Base-by-base conservation (phyloP, 208 protist species). In the Wallacemonas sp. region DNA sequence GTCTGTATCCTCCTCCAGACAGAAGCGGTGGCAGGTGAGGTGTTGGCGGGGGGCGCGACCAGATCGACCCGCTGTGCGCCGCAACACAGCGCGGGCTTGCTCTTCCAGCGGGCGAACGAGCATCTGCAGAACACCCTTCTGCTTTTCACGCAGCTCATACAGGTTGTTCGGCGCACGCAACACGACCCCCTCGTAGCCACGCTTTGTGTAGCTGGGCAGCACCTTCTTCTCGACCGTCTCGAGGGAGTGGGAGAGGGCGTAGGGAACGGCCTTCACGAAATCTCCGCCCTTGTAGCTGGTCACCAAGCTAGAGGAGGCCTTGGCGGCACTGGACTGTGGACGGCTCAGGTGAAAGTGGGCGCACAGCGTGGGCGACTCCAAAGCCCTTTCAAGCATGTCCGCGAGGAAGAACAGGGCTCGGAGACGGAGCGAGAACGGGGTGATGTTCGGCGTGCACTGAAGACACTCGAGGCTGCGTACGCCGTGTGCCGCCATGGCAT, bases 151-250 rank as follows among this genome's bases (percentile, higher is more conserved):
- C 48, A 92, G 76, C 38, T 85, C 83, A 67, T 96, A 96, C 23
- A 87, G 64, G 55, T 96, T 96, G 36, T 79, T 58, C 1, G 87
- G 80, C 19, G 72, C 80, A 27, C 90, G 90, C 30, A 93, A 61
- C 11, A 96, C 90, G 36, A 88, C 87, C 19, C 90, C 90, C 58
- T 96, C 90, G 78, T 90, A 96, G 57, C 81, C 76, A 23, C 41
- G 54, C 16, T 34, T 38, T 5, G 85, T 34, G 71, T 83, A 96
- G 21, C 49, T 46, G 1, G 80, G 73, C 30, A 94, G 69, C n/a
- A 86, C 38, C 11, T 76, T 71, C 26, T 63, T 43, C 57, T 74
- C 69, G 6, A 84, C 84, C 33, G 90, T 81, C 11, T 78, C 64
- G 43, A 96, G 72, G 8, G 85, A 88, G 30, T 36, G 44, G 26